These are phyloP conservation scores for Arctium lappa DNA, from an alignment of 129 eudicot genomes.

Conservation along the genomic window DNA sequence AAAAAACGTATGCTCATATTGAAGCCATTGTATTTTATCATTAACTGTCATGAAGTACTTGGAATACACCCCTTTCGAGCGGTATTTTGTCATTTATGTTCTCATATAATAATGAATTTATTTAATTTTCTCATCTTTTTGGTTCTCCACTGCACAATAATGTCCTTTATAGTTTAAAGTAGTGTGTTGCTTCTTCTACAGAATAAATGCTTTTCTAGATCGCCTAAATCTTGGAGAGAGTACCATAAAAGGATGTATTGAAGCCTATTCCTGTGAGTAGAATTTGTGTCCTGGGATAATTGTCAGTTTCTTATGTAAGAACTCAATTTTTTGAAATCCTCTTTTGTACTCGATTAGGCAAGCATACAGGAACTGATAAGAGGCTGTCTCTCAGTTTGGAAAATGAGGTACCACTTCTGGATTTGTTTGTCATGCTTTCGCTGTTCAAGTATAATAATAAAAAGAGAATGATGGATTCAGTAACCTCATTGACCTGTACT, in stretches of 20 bases:
- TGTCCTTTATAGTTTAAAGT: neutral
- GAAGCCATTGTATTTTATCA: constrained; percentile 8
- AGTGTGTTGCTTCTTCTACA: constrained; percentile 25
- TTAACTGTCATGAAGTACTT: constrained; percentile 63
- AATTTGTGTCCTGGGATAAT: neutral
- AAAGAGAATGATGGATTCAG: neutral
- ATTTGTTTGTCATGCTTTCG: neutral
- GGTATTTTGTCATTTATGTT: constrained; percentile 32
- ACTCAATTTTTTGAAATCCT: neutral
- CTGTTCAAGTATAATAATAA: neutral
- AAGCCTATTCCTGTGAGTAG: constrained; percentile 95
- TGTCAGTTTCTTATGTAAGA: neutral
- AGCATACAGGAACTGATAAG: constrained; percentile 85
- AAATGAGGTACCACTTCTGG: constrained; percentile 53
- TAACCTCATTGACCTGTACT: neutral
- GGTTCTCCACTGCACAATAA: neutral
- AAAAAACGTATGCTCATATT: neutral
- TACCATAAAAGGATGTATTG: constrained; percentile 80
- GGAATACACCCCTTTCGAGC: constrained; percentile 86
- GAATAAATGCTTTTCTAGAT: constrained; percentile 74
- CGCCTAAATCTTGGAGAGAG: constrained; percentile 90
- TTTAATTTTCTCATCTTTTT: neutral
- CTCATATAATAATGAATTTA: neutral
- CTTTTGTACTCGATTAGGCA: constrained; percentile 48
- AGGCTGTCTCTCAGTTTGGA: constrained; percentile 87